Evolutionary conservation across 1,284 basidiomycete genomes (phyloP), one percentile per base, ranked within the genome.

Genomic region (Irpex sp.): DNA sequence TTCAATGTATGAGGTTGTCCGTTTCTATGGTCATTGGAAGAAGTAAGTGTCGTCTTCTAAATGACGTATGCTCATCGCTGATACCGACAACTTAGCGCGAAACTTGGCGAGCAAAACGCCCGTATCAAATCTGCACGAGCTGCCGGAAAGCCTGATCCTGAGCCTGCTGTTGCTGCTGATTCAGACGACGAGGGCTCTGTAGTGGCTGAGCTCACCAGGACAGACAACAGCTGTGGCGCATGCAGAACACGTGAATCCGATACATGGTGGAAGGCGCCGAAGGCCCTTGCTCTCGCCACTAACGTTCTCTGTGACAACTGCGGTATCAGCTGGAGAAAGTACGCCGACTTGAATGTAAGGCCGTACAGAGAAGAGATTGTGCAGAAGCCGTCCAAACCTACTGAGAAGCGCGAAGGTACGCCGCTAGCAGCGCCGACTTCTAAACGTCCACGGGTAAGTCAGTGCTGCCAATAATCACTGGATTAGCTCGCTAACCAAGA

Each of bases 1-100:
- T 59, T 81, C 87, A 1, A 84, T 92, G 68, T 79, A 83, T 15
- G 93, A 95, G 70, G 86, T 94, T 13, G 92, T 95, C 33, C 85
- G 93, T 13, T 93, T 88, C 75, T 94, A 93, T 69, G 90, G 88
- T 5, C 85, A 84, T 60, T 95, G 93, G 93, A 95, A 95, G 80
- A 92, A 85, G 90, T 91, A 69, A 43, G 77, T 72, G 8, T n/a
- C 39, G 56, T 59, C n/a, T n/a, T 26, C 61, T 47, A 56, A 11
- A 58, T 61, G n/a, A 56, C 26, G 26, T 26, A 26, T 21, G 49
- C 63, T 19, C 37, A 17, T 54, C 57, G 58, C 43, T 43, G 8
- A 11, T 43, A 46, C 60, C 39, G 53, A 55, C 58, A 59, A 65
- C 73, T 51, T 69, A 91, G 89, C 68, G 75, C 77, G 58, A 87